Evolutionary conservation across 306 rosid species (phyloP), one percentile per base, ranked within the genome.

Genomic region (Arachis hypogaea): DNA sequence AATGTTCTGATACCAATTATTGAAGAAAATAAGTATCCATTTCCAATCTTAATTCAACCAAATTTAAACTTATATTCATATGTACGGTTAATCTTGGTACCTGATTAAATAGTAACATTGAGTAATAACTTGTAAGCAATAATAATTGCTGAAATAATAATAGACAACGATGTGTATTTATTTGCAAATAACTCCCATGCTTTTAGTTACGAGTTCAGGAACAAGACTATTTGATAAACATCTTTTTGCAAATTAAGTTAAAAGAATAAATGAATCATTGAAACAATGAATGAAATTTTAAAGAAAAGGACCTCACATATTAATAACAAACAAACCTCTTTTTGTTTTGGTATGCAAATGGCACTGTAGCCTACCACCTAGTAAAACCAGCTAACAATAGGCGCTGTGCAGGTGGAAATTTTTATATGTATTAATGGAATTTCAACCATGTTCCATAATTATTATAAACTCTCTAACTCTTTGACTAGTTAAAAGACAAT

Each of bases 231-330:
- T 51, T 44, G 38, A 1, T 41, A 11, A 42, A 22, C 2, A 22
- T 40, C 11, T 1, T 16, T 40, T 52, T 74, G 22, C n/a, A 66
- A 6, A 9, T 44, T 9, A 7, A 36, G 12, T 40, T 69, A 16
- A 10, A 11, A 9, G 28, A 75, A 56, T 59, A 58, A 30, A 4
- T 33, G 33, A 11, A 65, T 61, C 33, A 57, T 47, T 71, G 40
- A 65, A 64, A 12, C 56, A 50, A 6, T 16, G 44, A 11, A 65
- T 58, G 69, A 66, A 72, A 33, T 33, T 33, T 33, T 33, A 79
- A 72, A 59, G 78, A 78, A 79, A 73, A 79, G 71, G 83, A 79
- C 79, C 59, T 52, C 71, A 51, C 82, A 65, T 54, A 67, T 79
- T 79, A 50, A 73, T 59, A 55, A 14, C 69, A 3, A 67, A 28